phyloP scores from a whole-genome alignment of 208 protist species.

The Trypanosoma conorhini region DNA sequence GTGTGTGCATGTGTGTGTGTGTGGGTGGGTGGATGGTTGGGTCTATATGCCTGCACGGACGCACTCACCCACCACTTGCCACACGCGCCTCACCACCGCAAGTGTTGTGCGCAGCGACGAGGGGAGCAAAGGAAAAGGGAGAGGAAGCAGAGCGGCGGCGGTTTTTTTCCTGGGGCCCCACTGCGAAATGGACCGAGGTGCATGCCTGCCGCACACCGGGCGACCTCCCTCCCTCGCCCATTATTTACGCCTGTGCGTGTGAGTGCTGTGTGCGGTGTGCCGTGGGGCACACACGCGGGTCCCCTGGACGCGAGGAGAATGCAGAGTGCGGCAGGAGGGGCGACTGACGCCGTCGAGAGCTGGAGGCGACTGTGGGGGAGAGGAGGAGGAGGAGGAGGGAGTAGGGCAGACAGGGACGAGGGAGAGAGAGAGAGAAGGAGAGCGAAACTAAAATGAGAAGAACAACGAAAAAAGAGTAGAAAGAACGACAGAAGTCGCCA shows the following conservation, averaged over 20 bases:
- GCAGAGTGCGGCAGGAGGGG: neutral
- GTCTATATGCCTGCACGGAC: too few relatives aligned
- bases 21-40: too few relatives aligned
- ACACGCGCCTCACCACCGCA: neutral
- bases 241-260: neutral
- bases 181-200: neutral
- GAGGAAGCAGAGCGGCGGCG: neutral
- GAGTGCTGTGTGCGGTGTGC: neutral
- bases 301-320: neutral
- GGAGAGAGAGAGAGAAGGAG: neutral
- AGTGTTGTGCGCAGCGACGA: neutral
- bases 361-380: neutral
- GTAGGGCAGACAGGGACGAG: neutral
- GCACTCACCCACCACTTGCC: neutral
- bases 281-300: neutral
- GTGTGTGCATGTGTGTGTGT: neutral
- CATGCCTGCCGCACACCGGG: neutral
- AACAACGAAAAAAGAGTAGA: neutral
- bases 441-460: neutral
- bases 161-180: neutral
- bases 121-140: constrained; percentile 2
- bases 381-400: neutral
- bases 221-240: neutral
- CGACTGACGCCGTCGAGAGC: neutral
- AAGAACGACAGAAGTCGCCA: neutral